These are phyloP conservation scores for Trichoderma breve DNA, from an alignment of 2,329 filamentous ascomycete genomes.

Conservation along the genomic window DNA sequence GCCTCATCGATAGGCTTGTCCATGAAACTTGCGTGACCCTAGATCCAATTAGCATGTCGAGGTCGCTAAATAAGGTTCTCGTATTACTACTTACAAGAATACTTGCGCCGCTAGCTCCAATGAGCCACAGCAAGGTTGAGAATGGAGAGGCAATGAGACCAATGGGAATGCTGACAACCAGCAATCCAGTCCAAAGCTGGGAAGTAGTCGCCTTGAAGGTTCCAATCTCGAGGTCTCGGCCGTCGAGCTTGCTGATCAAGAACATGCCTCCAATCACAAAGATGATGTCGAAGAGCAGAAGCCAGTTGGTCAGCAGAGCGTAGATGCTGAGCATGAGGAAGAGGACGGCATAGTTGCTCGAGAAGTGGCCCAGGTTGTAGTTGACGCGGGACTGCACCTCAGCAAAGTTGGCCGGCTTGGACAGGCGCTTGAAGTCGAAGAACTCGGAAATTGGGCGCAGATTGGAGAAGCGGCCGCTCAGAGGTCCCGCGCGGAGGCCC, in stretches of 20 bases:
- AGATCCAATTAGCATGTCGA: background rate
- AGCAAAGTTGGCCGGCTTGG: slow-evolving; percentile 87
- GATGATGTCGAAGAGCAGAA: slow-evolving; percentile 88
- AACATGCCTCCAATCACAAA: slow-evolving; percentile 84
- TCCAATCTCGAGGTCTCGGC: slow-evolving; percentile 83
- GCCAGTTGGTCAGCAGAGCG: slow-evolving; percentile 81
- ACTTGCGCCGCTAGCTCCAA: slow-evolving; percentile 89
- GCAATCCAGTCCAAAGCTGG: slow-evolving; percentile 88
- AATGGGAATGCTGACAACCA: slow-evolving; percentile 79
- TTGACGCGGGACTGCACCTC: slow-evolving; percentile 91
- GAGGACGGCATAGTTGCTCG: slow-evolving; percentile 94
- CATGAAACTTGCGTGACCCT: slow-evolving; percentile 88
- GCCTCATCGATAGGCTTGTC: slow-evolving; percentile 99
- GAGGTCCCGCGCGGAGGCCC: slow-evolving; percentile 72
- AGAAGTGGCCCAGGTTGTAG: slow-evolving; percentile 97
- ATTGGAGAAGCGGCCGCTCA: slow-evolving; percentile 85
- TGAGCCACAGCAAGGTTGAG: slow-evolving; percentile 85
- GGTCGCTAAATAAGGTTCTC: background rate
- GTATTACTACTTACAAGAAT: slow-evolving; percentile 54
- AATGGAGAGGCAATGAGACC: slow-evolving; percentile 84
- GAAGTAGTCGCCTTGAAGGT: slow-evolving; percentile 80
- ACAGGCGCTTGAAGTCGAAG: slow-evolving; percentile 90
- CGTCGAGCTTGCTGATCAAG: slow-evolving; percentile 85
- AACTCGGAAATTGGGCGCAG: slow-evolving; percentile 90
- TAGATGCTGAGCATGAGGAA: slow-evolving; percentile 97